Evolutionary conservation across 2,329 filamentous ascomycete genomes (phyloP).

Genomic region (Dichotomopilus funicola): DNA sequence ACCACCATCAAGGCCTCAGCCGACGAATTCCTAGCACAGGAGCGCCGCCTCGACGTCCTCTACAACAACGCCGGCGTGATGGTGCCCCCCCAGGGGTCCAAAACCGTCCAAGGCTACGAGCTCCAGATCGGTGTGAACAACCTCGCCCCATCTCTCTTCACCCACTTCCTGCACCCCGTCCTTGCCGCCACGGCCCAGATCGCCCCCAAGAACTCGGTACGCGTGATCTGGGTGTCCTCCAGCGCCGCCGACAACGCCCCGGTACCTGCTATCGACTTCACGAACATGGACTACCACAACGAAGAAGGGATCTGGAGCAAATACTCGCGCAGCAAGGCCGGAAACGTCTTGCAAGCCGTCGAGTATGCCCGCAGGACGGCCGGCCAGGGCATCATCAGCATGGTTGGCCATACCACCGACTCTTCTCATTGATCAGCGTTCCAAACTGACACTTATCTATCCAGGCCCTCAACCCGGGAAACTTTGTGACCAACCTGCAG

Average conservation of each 20-base stretch:
- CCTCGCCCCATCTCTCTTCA: slow-evolving; percentile 22
- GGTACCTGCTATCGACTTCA: background rate
- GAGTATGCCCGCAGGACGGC: background rate
- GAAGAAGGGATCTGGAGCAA: background rate
- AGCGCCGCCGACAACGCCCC: background rate
- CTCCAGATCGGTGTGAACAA: slow-evolving; percentile 23
- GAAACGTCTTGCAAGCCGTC: background rate
- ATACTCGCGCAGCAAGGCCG: background rate
- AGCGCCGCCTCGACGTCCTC: slow-evolving; percentile 30
- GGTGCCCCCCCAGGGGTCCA: slow-evolving; percentile 22
- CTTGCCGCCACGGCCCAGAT: slow-evolving; percentile 14
- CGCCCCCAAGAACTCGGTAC: slow-evolving; percentile 4
- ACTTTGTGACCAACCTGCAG: no score
- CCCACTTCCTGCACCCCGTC: slow-evolving; percentile 21
- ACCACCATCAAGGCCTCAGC: slow-evolving; percentile 25
- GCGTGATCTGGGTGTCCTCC: slow-evolving; percentile 17
- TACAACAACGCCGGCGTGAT: slow-evolving; percentile 36
- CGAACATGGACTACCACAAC: background rate
- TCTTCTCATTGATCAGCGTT: background rate
- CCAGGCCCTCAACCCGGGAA: no score
- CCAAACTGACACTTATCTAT: background rate
- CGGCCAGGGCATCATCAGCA: background rate
- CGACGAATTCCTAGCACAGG: slow-evolving; percentile 26
- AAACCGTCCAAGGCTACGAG: slow-evolving; percentile 26
- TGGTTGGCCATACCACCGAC: background rate